Conservation (phyloP, 768 basidiomycete genomes). For the Candolleomyces eurysporus region DNA sequence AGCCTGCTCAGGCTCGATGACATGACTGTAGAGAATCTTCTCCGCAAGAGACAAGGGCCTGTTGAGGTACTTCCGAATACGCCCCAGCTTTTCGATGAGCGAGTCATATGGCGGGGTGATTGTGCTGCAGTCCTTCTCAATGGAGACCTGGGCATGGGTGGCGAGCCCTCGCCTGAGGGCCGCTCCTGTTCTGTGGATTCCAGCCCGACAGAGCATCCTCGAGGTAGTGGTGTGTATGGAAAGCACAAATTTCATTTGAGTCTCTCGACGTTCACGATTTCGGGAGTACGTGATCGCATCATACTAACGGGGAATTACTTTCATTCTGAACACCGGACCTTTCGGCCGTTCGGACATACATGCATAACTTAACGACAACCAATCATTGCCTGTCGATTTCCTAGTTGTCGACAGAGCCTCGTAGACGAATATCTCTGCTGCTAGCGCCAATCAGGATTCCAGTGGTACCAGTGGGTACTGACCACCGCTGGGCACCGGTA, state of each 20-base stretch:
- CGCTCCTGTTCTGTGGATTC: constrained; percentile 20
- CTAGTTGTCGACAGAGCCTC: constrained; percentile 37
- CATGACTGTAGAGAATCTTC: constrained; percentile 95
- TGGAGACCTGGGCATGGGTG: constrained; percentile 30
- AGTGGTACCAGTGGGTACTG: constrained; percentile 46
- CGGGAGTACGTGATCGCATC: constrained; percentile 6
- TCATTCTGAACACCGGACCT: neutral
- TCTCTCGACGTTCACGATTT: neutral
- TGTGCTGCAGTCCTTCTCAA: constrained; percentile 46
- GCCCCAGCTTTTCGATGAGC: constrained; percentile 67
- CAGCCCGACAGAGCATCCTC: constrained; percentile 26
- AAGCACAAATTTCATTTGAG: neutral
- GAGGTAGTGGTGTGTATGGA: neutral
- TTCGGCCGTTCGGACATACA: neutral
- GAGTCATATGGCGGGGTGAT: constrained; percentile 84
- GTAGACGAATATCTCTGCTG: constrained; percentile 47
- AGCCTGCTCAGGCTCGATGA: constrained; percentile 73
- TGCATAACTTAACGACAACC: no score
- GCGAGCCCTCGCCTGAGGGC: constrained; percentile 32
- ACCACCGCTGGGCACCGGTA: constrained; percentile 53
- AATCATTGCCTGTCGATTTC: neutral
- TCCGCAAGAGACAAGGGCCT: constrained; percentile 92
- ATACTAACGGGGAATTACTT: neutral
- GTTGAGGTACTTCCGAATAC: constrained; percentile 67
- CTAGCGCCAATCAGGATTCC: constrained; percentile 49